Percentiles rank a stretch among this genome's conserved stretches.
phyloP scores from a whole-genome alignment of 352 stramenopile genomes.

The Peronospora farinosa region DNA sequence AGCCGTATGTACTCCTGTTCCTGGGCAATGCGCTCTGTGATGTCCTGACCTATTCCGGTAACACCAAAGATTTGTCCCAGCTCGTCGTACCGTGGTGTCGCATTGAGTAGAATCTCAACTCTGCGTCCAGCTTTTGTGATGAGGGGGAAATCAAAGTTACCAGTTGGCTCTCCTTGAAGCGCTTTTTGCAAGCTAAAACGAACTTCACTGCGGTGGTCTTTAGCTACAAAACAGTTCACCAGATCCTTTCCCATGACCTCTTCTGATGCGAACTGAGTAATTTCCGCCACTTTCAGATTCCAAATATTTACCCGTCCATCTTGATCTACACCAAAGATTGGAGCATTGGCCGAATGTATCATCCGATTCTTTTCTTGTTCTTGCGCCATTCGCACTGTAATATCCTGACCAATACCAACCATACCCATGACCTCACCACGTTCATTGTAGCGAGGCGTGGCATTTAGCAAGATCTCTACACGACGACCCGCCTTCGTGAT shows the following conservation, averaged over 20 bases:
- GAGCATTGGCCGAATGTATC: conserved; percentile 51
- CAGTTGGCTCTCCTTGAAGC: conserved; percentile 32
- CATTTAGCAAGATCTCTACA: too few relatives aligned
- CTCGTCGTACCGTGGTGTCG: conserved; percentile 14
- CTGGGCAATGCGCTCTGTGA: conserved; percentile 46
- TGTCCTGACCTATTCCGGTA: conserved; percentile 20
- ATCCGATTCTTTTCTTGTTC: conserved; percentile 62
- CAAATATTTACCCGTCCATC: conserved; percentile 59
- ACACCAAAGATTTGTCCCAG: conserved; percentile 17
- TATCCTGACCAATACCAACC: too few relatives aligned
- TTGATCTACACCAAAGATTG: conserved; percentile 75
- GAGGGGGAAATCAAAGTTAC: conserved; percentile 48
- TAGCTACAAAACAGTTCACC: conserved; percentile 9
- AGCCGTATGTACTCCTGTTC: conserved; percentile 66
- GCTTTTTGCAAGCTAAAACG: conserved; percentile 30
- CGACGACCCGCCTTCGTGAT: too few relatives aligned
- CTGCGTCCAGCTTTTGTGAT: conserved; percentile 18
- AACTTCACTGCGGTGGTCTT: conserved; percentile 8
- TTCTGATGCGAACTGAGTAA: conserved; percentile 24
- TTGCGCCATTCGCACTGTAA: conserved; percentile 49
- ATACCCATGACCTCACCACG: too few relatives aligned
- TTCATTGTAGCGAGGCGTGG: too few relatives aligned
- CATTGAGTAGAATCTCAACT: conserved; percentile 21
- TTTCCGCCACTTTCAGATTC: conserved; percentile 44
- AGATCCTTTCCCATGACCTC: conserved; percentile 49